Evolutionary conservation across 441 rosid genomes (phyloP), one percentile per base, ranked within the genome.

Genomic region (Pelargonium hybrid): DNA sequence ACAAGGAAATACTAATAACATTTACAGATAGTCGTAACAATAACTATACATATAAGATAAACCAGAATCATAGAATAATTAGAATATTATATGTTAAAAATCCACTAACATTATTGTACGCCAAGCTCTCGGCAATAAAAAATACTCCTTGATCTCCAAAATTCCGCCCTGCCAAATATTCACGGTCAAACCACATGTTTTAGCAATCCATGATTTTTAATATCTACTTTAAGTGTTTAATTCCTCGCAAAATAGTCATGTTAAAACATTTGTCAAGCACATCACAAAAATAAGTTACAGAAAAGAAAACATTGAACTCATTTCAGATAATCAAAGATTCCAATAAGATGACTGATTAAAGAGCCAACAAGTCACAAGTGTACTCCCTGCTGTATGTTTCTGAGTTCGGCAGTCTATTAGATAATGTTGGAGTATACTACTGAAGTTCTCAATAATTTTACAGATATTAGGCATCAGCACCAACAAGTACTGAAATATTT

Each of bases 71-170:
- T 11, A 69, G 8, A 64, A 18, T n/a, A 17, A 54, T 54, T 48
- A 10, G 13, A n/a, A n/a, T n/a, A n/a, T n/a, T n/a, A n/a, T n/a
- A 59, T 9, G 47, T 34, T 39, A 66, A 21, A 13, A 47, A 61
- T 67, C 50, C 15, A 71, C 26, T 62, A 77, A 93, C 97, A 93
- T 91, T 90, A 80, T 93, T 93, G 81, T 93, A 89, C 6, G 90
- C 94, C 75, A 93, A 83, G 81, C 96, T 85, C 82, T 89, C 94
- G 23, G 94, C 84, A 57, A 93, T 90, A 64, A 89, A 88, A 85
- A 86, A 85, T 10, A 93, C 34, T 59, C 98, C 98, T 76, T 89
- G 97, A 77, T 93, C 98, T 74, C 98, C 98, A 75, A 93, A 89
- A 74, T 87, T 86, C 73, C 89, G 84, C 13, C 98, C 96, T 93